Evolutionary conservation across 805 yeast genomes (phyloP).

Genomic region (Pichia exigua): DNA sequence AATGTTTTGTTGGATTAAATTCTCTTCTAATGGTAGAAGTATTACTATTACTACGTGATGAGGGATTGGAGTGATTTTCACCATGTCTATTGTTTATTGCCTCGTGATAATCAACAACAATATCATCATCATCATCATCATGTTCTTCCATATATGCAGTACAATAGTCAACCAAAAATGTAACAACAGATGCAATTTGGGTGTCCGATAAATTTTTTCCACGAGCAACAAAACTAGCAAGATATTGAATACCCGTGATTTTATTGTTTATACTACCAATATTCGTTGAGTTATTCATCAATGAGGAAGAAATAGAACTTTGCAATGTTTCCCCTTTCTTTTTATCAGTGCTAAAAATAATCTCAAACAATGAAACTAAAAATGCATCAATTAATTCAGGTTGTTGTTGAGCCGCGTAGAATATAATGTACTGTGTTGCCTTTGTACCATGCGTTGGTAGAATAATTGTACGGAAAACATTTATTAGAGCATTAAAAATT

Average conservation of each 20-base stretch:
- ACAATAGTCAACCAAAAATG: slow-evolving; percentile 78
- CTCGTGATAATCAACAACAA: too few species aligned
- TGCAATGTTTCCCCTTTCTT: background rate
- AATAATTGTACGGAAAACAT: slow-evolving; percentile 73
- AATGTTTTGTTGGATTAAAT: slow-evolving; percentile 10
- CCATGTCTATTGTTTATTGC: background rate
- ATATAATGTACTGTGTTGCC: slow-evolving; percentile 77
- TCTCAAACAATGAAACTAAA: slow-evolving; percentile 72
- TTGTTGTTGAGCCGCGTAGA: slow-evolving; percentile 73
- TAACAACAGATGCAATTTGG: slow-evolving; percentile 76
- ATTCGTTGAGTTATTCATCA: background rate
- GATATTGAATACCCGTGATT: slow-evolving; percentile 84
- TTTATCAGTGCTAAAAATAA: slow-evolving; percentile 53
- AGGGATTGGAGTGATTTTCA: background rate
- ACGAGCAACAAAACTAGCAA: slow-evolving; percentile 84
- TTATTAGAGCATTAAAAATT: slow-evolving; percentile 64
- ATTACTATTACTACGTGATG: background rate
- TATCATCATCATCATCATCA: slow-evolving; percentile 69
- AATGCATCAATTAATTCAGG: slow-evolving; percentile 80
- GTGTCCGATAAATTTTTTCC: slow-evolving; percentile 62
- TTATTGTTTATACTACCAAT: slow-evolving; percentile 27
- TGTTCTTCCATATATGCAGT: slow-evolving; percentile 74
- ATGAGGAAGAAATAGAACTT: background rate
- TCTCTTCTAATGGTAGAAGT: background rate
- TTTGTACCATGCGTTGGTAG: slow-evolving; percentile 89